Conservation (phyloP, 331 rosid species). For the Saraca asoca region DNA sequence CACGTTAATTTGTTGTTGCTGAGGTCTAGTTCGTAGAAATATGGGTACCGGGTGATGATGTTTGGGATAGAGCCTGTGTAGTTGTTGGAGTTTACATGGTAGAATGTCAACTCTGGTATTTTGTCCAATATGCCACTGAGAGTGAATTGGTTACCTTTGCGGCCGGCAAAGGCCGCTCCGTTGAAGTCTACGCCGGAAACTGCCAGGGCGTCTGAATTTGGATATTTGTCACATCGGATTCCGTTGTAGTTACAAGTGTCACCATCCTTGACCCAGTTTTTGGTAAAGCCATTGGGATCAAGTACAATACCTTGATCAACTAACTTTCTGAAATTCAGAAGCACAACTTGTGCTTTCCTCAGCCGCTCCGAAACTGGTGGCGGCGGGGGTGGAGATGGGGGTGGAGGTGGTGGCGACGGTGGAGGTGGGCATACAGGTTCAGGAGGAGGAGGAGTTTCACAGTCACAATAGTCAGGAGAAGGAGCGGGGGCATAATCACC, state of each 20-base stretch:
- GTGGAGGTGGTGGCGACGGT: background rate
- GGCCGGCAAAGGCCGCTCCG: constrained; percentile 16
- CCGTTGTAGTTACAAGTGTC: constrained; percentile 37
- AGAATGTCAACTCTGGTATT: constrained; percentile 49
- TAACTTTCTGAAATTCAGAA: constrained; percentile 13
- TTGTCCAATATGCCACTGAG: constrained; percentile 37
- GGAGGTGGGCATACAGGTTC: background rate
- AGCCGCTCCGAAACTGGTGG: background rate
- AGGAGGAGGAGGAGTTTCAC: constrained; percentile 26
- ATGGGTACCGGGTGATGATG: background rate
- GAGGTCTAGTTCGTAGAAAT: constrained; percentile 73
- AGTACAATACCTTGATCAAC: background rate
- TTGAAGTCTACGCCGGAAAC: constrained; percentile 65
- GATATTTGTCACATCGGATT: constrained; percentile 26
- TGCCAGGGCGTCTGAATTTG: accelerated
- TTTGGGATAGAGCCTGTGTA: constrained; percentile 46
- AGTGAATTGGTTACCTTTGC: background rate
- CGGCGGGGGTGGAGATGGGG: background rate
- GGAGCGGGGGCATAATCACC: constrained; percentile 38
- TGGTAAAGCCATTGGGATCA: constrained; percentile 27
- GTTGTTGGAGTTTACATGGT: constrained; percentile 75
- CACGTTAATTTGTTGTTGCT: constrained; percentile 59
- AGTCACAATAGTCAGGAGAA: constrained; percentile 16
- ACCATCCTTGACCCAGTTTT: constrained; percentile 30
- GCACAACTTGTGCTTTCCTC: constrained; percentile 15